Evolutionary conservation across 208 protist species (phyloP), one percentile per base, ranked within the genome.

Genomic region (Acanthamoeba triangularis): DNA sequence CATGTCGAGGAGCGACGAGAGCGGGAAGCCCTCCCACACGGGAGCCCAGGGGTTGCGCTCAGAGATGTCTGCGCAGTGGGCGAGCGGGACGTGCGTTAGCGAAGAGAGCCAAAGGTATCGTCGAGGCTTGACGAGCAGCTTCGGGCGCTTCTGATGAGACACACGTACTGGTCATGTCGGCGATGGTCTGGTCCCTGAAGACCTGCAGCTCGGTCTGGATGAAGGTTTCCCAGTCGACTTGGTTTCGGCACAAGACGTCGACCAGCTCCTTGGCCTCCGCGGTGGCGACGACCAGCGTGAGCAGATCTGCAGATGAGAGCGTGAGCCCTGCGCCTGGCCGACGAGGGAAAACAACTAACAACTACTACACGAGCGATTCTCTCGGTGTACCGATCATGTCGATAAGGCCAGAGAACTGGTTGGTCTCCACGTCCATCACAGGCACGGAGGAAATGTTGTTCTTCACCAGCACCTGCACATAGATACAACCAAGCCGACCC

Each of bases 21-120:
- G 61, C 11, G 85, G 85, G 61, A 92, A 92, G 59, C 59, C 85
- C 33, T 92, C 78, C 78, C 78, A 87, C 28, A 87, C 78, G 49
- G 78, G 78, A 3, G 78, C 78, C 78, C 78, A 87, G 10, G 78
- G 78, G 8, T 87, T 87, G 41, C 78, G 78, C n/a, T 87, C 78
- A 20, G 78, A 87, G 41, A 87, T 87, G 30, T 87, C 78, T 87
- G 78, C n/a, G 13, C 14, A 18, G 14, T 37, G 28, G 23, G 30
- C 18, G 74, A 37, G n/a, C 18, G 74, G 4, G n/a, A 6, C 35
- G 20, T 6, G 35, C 41, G 74, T 49, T 84, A 25, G 14, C 23
- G 1, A 5, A 33, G 18, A 33, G 74, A 1, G 1, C 35, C 13
- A 61, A 87, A 37, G 49, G 49, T 16, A 11, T 3, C 37, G 37